Conservation (phyloP, 2,329 filamentous ascomycete genomes). For the Colletotrichum sp. region DNA sequence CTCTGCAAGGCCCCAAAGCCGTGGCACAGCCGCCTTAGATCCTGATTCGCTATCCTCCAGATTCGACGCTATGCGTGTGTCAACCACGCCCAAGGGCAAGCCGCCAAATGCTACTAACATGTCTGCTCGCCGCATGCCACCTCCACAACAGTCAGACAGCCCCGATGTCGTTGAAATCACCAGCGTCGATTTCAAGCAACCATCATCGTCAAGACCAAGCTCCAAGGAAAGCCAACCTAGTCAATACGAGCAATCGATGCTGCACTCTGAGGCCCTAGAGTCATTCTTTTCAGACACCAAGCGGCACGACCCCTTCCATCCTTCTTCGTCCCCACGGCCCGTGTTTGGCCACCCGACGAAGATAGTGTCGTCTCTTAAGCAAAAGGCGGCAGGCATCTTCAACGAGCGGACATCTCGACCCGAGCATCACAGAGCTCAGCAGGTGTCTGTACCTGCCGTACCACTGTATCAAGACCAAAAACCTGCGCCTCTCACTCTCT, state of each 20-base stretch:
- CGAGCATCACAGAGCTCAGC: conserved; percentile 61
- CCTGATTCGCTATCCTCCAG: conserved; percentile 18
- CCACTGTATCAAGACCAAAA: conserved; percentile 54
- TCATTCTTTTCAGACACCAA: conserved; percentile 20
- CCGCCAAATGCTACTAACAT: not conserved
- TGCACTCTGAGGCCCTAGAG: conserved; percentile 15
- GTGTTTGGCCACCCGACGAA: conserved; percentile 45
- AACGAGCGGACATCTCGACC: conserved; percentile 59
- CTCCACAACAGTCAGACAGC: not conserved
- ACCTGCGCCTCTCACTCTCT: conserved; percentile 51
- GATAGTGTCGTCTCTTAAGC: conserved; percentile 56
- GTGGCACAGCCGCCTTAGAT: conserved; percentile 10
- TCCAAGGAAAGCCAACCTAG: not conserved
- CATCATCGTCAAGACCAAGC: not conserved
- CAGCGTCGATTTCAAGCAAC: not conserved
- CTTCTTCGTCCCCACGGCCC: conserved; percentile 26
- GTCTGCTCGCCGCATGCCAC: not conserved
- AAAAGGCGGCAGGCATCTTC: conserved; percentile 60
- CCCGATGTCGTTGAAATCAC: conserved; percentile 20
- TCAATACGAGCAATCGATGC: conserved; percentile 16
- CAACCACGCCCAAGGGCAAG: conserved; percentile 2
- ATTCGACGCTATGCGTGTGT: conserved; percentile 22
- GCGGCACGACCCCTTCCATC: conserved; percentile 12
- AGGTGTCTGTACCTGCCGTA: conserved; percentile 51
- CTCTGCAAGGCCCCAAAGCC: conserved; percentile 27